These are phyloP conservation scores for Actinidia chinensis DNA, from an alignment of 179 eudicot species.

Conservation along the genomic window DNA sequence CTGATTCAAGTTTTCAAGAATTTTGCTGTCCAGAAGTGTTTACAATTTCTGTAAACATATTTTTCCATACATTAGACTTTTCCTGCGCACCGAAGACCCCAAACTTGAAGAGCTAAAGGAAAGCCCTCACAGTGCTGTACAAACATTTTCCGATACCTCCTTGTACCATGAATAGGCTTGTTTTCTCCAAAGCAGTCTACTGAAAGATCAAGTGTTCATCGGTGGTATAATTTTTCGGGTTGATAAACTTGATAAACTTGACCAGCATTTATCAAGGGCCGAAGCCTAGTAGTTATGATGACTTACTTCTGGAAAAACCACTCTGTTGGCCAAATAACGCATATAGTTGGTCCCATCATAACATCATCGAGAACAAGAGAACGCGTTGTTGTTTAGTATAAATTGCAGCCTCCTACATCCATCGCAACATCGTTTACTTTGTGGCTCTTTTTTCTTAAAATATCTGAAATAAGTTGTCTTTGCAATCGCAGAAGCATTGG, in stretches of 20 bases:
- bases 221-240: background rate
- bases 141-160: background rate
- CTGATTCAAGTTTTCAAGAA: background rate
- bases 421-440: background rate
- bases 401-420: slow-evolving; percentile 6
- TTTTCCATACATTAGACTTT: background rate
- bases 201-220: slow-evolving; percentile 8
- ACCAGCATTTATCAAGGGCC: background rate
- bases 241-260: background rate
- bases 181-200: slow-evolving; percentile 7
- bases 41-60: background rate
- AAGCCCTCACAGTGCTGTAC: slow-evolving; percentile 9
- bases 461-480: slow-evolving; percentile 15
- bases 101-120: slow-evolving; percentile 27
- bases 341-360: slow-evolving; percentile 2
- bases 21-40: accelerated
- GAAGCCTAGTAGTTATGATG: background rate
- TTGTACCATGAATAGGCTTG: background rate
- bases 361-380: slow-evolving; percentile 26
- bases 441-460: background rate
- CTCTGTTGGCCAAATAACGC: slow-evolving; percentile 3
- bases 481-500: slow-evolving; percentile 14
- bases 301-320: slow-evolving; percentile 1
- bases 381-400: background rate
- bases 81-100: slow-evolving; percentile 11